A percentile compares a stretch with the other conserved stretches of the same genome.
Conservation (phyloP, 345 rosid genomes). For the Pseudoturritis turrita region DNA sequence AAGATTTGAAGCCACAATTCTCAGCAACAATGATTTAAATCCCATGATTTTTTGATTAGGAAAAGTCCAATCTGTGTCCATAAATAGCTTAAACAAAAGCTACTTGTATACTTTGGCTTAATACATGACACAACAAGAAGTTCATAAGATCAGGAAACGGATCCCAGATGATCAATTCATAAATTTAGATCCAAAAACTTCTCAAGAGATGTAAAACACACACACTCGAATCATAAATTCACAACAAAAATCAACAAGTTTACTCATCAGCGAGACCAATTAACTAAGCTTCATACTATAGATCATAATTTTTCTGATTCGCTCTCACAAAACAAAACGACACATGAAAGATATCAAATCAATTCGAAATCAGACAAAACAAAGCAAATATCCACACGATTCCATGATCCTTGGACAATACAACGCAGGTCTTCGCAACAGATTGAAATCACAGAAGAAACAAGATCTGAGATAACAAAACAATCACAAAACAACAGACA, state of each 20-base stretch:
- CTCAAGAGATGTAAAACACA: not conserved
- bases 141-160: not conserved
- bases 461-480: constrained; percentile 27
- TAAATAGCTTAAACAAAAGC: too few relatives aligned
- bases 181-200: not conserved
- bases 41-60: not conserved
- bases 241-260: not conserved
- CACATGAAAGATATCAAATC: not conserved
- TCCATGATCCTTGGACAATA: constrained; percentile 12
- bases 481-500: not conserved
- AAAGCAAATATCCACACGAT: not conserved
- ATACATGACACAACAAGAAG: not conserved
- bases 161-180: not conserved
- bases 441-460: not conserved
- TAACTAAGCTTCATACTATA: not conserved
- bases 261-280: not conserved
- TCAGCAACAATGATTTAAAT: not conserved
- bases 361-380: not conserved
- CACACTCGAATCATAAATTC: not conserved
- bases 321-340: not conserved
- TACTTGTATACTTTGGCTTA: not conserved
- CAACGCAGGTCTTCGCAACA: not conserved
- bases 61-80: not conserved
- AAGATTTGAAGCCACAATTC: not conserved
- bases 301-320: constrained; percentile 20